Base-by-base conservation (phyloP, 305 asterid species). In the Striga hermonthica region DNA sequence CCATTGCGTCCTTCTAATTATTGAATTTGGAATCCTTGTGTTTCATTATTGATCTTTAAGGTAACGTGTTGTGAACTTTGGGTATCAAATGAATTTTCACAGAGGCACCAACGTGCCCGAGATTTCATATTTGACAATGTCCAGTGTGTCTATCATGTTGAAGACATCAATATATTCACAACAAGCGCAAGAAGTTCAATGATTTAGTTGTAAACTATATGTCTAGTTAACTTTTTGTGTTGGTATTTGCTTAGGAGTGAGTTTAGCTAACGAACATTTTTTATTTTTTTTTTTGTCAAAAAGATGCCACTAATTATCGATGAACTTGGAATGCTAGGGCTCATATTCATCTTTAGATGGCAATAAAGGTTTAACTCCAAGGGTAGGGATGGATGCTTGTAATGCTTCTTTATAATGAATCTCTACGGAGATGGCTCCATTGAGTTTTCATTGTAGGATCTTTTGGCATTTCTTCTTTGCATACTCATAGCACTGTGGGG, bases 401-500 rank as follows among this genome's bases (percentile, higher is more conserved):
- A n/a, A n/a, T n/a, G n/a, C n/a, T n/a, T n/a, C n/a, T n/a, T n/a
- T n/a, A n/a, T n/a, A n/a, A n/a, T n/a, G n/a, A n/a, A n/a, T n/a
- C n/a, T n/a, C n/a, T n/a, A n/a, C n/a, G n/a, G n/a, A n/a, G n/a
- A n/a, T n/a, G n/a, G n/a, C n/a, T n/a, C n/a, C n/a, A n/a, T n/a
- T n/a, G n/a, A n/a, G n/a, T n/a, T n/a, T n/a, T n/a, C n/a, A n/a
- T n/a, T n/a, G n/a, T n/a, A n/a, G n/a, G n/a, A n/a, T n/a, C n/a
- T n/a, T n/a, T n/a, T n/a, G n/a, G n/a, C n/a, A n/a, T n/a, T n/a
- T n/a, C n/a, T n/a, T n/a, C n/a, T n/a, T n/a, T n/a, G n/a, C n/a
- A n/a, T n/a, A n/a, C n/a, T n/a, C n/a, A n/a, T n/a, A 72, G 74
- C 22, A 4, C 39, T 38, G 41, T 13, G 50, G 62, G 65, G 57